Base-by-base conservation (phyloP, 176 grass and related monocot genomes). In the Hordeum marinum region DNA sequence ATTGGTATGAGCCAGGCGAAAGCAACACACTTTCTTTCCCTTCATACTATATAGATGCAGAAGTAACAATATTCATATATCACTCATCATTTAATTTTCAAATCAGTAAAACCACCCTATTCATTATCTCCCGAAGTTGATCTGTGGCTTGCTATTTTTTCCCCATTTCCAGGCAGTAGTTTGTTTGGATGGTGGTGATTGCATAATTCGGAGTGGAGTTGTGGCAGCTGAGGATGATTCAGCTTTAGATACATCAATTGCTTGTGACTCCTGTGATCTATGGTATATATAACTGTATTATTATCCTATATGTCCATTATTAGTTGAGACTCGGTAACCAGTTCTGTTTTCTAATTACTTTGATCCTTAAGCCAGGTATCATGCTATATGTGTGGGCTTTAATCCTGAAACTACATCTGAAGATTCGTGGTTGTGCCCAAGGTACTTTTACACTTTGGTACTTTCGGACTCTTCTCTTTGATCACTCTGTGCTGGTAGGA, bases 231-330 rank as follows among this genome's bases (percentile, higher is more conserved):
- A 89, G 76, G 89, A 82, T 87, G 91, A 89, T 89, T 87, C 80
- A 50, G 79, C 67, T 81, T 85, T 88, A 52, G 96, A 98, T 85
- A 98, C 96, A 72, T 98, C 96, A 78, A 91, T 95, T 95, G 96
- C 93, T 82, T 98, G 93, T 86, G 96, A 98, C 85, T 94, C 91
- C 27, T 98, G 96, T 90, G 96, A 98, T 87, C 89, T 87, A 87
- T 98, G 93, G 96, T 98, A 94, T 73, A 67, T 63, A 32, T 50
- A 69, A 42, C 59, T 83, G 60, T 84, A 37, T 55, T 55, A 66
- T 41, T 79, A 57, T 54, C 46, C 11, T 68, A 63, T 63, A 58
- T 84, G 67, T 37, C 55, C 60, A 79, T 74, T 80, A 63, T 68
- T 57, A 58, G 60, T 68, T 79, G 69, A 14, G 62, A 72, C 58